Conservation (phyloP, 2,329 filamentous ascomycete genomes). For the Scorias spongiosa region DNA sequence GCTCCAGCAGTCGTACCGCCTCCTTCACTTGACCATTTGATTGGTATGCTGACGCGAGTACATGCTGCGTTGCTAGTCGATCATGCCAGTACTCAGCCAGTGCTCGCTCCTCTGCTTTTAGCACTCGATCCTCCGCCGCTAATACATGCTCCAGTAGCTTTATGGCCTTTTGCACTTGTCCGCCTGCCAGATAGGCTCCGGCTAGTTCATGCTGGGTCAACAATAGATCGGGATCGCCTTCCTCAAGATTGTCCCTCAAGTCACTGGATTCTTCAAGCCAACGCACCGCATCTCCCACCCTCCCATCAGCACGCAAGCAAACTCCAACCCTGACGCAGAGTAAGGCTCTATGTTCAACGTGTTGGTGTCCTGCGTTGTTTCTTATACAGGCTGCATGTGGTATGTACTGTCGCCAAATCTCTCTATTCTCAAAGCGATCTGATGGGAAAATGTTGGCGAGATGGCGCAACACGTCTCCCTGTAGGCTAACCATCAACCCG, state of each 20-base stretch:
- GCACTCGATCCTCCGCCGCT: not conserved
- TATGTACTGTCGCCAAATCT: not conserved
- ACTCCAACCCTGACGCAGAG: not conserved
- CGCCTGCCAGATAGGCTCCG: slow-evolving; percentile 6
- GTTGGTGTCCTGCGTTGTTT: not conserved
- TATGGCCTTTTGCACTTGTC: not conserved
- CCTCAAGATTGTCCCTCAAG: not conserved
- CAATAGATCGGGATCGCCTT: not conserved
- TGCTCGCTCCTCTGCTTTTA: too few relatives aligned
- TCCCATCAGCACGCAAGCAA: not conserved
- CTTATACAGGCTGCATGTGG: not conserved
- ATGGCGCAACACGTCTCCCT: slow-evolving; percentile 1
- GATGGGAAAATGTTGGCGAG: slow-evolving; percentile 3
- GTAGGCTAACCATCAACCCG: not conserved
- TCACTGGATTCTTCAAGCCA: not conserved
- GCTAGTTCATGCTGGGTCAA: slow-evolving; percentile 5
- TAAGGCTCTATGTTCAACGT: not conserved
- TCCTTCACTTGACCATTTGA: slow-evolving; percentile 5
- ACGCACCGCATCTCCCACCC: not conserved
- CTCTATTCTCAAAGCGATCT: not conserved
- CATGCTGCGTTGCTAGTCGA: slow-evolving; percentile 1
- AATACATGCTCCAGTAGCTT: not conserved
- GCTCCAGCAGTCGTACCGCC: slow-evolving; percentile 9
- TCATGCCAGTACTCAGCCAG: not conserved
- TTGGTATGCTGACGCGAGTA: slow-evolving; percentile 10